These are phyloP conservation scores for Calocybe gangraenosa DNA, from an alignment of 768 basidiomycete species.

Conservation along the genomic window DNA sequence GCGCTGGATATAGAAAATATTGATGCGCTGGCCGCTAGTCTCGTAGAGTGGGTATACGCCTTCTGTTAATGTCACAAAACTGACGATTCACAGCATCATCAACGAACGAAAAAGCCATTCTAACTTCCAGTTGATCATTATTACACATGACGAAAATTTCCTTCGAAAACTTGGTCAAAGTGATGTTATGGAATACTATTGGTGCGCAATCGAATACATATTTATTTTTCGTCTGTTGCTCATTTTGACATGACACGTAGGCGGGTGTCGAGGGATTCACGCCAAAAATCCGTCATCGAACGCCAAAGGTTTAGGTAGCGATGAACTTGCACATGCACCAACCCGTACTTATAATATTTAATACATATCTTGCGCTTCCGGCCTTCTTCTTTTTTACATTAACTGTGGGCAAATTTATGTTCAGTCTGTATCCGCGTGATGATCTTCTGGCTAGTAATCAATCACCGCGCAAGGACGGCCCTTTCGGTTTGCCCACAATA, in stretches of 20 bases:
- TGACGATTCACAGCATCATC: constrained; percentile 66
- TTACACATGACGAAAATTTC: constrained; percentile 97
- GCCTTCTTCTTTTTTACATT: no score
- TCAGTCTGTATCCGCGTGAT: no score
- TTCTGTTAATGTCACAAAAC: not conserved
- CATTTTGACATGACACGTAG: constrained; percentile 31
- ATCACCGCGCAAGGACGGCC: no score
- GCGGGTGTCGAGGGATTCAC: constrained; percentile 68
- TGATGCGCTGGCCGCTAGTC: constrained; percentile 84
- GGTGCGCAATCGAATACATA: constrained; percentile 43
- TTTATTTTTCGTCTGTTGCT: not conserved
- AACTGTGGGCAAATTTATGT: no score
- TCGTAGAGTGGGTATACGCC: constrained; percentile 70
- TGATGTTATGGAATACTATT: constrained; percentile 94
- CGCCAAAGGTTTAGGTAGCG: constrained; percentile 59
- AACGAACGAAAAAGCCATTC: constrained; percentile 84
- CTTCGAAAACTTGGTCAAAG: constrained; percentile 84
- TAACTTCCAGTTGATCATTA: constrained; percentile 95
- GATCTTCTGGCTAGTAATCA: no score
- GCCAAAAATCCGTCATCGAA: constrained; percentile 79
- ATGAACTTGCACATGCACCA: not conserved
- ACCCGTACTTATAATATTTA: no score
- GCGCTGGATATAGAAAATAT: constrained; percentile 96
- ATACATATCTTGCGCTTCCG: no score
- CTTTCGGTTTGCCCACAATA: no score